These are phyloP conservation scores for Porcisia deanei DNA, from an alignment of 208 protist genomes.

Conservation along the genomic window DNA sequence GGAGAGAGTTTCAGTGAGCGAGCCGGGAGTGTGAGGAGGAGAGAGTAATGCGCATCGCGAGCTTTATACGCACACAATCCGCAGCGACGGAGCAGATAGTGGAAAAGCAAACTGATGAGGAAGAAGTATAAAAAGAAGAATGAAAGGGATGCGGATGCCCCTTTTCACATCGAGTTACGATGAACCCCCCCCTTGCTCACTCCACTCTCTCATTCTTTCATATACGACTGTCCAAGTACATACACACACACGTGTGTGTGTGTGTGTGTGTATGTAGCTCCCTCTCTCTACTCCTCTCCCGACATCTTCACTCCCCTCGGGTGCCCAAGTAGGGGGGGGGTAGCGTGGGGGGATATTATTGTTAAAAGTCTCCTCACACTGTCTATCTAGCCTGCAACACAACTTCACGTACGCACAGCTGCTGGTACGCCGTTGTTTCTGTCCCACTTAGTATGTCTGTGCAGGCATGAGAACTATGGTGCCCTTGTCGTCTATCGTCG, in stretches of 20 bases:
- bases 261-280: neutral
- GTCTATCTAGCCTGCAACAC: neutral
- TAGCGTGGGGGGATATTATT: neutral
- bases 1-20: neutral
- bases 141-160: neutral
- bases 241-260: too few relatives aligned
- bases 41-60: neutral
- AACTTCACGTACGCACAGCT: neutral
- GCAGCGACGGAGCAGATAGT: too few relatives aligned
- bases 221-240: neutral
- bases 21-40: neutral
- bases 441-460: slow-evolving; percentile 66
- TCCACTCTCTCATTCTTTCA: slow-evolving; percentile 3
- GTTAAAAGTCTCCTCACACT: neutral
- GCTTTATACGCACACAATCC: neutral
- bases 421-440: neutral
- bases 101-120: neutral
- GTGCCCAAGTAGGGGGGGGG: neutral
- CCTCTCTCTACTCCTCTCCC: neutral
- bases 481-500: slow-evolving; percentile 70
- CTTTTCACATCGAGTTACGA: neutral
- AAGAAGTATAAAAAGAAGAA: slow-evolving; percentile 1
- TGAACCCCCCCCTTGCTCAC: neutral
- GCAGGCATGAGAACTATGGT: slow-evolving; percentile 52
- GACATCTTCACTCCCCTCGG: neutral